phyloP scores from a whole-genome alignment of 2,329 filamentous ascomycete genomes.

The Penicillium freii region DNA sequence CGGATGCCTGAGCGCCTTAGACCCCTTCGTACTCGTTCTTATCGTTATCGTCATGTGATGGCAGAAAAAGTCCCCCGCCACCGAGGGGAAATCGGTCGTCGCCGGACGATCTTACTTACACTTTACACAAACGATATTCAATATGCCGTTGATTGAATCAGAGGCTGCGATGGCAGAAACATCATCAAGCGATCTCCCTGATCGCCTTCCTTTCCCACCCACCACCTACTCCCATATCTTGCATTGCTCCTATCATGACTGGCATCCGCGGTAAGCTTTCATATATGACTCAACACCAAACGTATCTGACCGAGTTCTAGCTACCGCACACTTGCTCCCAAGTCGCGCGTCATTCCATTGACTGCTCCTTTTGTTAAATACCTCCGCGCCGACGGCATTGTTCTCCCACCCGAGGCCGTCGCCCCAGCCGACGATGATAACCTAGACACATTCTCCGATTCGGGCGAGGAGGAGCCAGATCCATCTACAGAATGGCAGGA shows the following conservation, averaged over 20 bases:
- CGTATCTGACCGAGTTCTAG: conserved; percentile 39
- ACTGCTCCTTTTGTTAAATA: conserved; percentile 75
- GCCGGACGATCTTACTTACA: background rate
- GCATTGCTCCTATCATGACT: conserved; percentile 89
- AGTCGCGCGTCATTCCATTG: conserved; percentile 79
- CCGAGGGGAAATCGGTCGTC: conserved; percentile 6
- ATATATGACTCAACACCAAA: background rate
- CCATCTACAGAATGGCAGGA: conserved; percentile 61
- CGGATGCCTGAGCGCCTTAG: conserved; percentile 12
- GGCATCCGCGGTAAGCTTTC: conserved; percentile 69
- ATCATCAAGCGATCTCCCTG: conserved; percentile 18
- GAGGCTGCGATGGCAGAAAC: conserved; percentile 17
- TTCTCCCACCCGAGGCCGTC: conserved; percentile 60
- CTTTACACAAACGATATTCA: background rate
- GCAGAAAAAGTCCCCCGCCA: conserved; percentile 23
- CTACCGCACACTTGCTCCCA: conserved; percentile 77
- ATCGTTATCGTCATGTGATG: conserved; percentile 25
- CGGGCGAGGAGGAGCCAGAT: conserved; percentile 58
- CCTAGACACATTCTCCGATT: conserved; percentile 52
- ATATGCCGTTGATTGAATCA: conserved; percentile 34
- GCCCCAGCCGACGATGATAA: conserved; percentile 43
- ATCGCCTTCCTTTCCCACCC: conserved; percentile 69
- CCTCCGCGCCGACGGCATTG: conserved; percentile 86
- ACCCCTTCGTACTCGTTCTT: conserved; percentile 15
- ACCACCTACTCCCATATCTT: conserved; percentile 83